A percentile compares a stretch with the other conserved stretches of the same genome.
Conservation (phyloP, 139 green algal genomes). For the Zygnema circumcarinatum region DNA sequence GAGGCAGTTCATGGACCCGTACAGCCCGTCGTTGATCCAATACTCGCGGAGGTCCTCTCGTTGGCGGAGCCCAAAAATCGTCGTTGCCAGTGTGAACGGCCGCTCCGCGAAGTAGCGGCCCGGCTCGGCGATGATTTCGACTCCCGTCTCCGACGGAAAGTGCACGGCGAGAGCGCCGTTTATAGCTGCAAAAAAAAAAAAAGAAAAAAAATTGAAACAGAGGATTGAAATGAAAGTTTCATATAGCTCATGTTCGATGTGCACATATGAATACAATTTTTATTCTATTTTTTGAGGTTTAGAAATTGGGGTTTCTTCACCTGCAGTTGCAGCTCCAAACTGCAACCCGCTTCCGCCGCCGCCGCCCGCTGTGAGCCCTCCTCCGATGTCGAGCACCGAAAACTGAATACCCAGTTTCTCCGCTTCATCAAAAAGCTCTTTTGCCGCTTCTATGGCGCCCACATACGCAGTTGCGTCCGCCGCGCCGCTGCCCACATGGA, state of each 20-base stretch:
- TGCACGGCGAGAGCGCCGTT: slow-evolving; percentile 81
- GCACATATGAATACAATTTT: no score
- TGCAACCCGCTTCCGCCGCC: no score
- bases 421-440: slow-evolving; percentile 81
- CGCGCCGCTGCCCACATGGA: slow-evolving; percentile 91
- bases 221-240: neutral
- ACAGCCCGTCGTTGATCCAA: slow-evolving; percentile 90
- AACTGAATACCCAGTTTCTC: slow-evolving; percentile 76
- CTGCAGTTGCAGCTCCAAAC: no score
- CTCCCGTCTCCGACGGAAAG: slow-evolving; percentile 79
- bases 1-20: slow-evolving; percentile 96
- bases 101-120: slow-evolving; percentile 97
- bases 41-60: slow-evolving; percentile 73
- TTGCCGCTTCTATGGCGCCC: slow-evolving; percentile 74
- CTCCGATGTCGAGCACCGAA: slow-evolving; percentile 93
- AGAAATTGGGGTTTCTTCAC: no score
- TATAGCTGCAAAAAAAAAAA: slow-evolving; percentile 69
- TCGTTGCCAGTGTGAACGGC: slow-evolving; percentile 75
- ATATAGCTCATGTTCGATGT: neutral
- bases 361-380: slow-evolving; percentile 87
- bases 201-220: neutral
- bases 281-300: no score
- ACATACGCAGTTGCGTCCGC: slow-evolving; percentile 77
- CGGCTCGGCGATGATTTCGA: slow-evolving; percentile 89
- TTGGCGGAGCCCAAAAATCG: slow-evolving; percentile 82